Base-by-base conservation (phyloP, 441 rosid species). In the Adansonia rubrostipa region DNA sequence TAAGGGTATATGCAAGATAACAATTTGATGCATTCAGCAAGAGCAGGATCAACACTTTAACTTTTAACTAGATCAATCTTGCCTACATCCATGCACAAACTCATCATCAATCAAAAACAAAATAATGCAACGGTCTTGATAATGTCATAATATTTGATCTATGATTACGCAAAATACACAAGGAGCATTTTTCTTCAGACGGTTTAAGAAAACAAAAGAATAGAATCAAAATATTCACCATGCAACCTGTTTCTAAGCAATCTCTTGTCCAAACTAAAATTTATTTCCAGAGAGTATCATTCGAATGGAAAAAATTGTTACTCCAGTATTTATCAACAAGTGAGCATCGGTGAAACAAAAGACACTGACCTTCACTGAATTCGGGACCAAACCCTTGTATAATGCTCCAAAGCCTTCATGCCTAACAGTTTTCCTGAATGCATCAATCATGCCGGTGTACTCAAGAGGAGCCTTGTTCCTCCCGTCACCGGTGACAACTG, bases 361-460 rank as follows among this genome's bases (percentile, higher is more conserved):
- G 40, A 64, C 40, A 81, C 82, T 71, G 28, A 89, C 92, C 92
- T 89, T 88, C 45, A 89, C 91, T 5, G 87, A 89, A 76, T 89
- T 89, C 44, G 92, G 92, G 56, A 89, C 89, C 80, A 89, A 69
- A 73, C 92, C 92, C 91, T 88, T 89, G 85, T 88, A 89, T 76
- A 89, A 78, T 82, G 92, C 92, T 71, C 91, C 91, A 71, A 89
- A 48, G 22, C 92, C 92, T 81, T 88, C 91, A 36, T 89, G 79
- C 71, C 88, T 70, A 79, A 91, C 85, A 44, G 98, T 96, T 86
- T 96, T 90, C 84, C 93, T 91, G 87, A 96, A 96, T 15, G 99
- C 97, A 77, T 96, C 99, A 28, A 91, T 28, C 99, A 96, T 96
- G 77, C 99, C 98, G 19, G 64, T 85, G 82, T 96, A 96, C 80